These are phyloP conservation scores for Posidonia australis DNA, from an alignment of 106 monocot species.

Conservation along the genomic window DNA sequence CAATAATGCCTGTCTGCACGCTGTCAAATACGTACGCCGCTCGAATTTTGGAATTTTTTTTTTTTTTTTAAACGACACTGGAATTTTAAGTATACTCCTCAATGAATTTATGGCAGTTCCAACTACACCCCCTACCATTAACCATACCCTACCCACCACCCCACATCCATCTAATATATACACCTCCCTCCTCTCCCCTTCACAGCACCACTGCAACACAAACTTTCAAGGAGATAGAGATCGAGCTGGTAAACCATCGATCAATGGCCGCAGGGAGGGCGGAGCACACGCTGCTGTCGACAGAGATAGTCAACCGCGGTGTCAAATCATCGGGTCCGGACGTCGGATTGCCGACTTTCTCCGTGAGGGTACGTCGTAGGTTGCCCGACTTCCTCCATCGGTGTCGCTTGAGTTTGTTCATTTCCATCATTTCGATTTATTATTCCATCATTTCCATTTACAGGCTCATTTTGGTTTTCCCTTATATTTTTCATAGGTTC, in stretches of 20 bases:
- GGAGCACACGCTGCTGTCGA: slow-evolving; percentile 65
- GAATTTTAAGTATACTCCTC: neutral
- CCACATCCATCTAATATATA: neutral
- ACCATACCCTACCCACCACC: neutral
- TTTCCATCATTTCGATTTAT: no score
- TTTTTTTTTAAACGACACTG: neutral
- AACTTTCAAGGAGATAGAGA: no score
- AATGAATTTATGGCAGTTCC: neutral
- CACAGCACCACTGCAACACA: no score
- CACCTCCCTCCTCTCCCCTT: neutral
- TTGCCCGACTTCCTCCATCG: slow-evolving; percentile 93
- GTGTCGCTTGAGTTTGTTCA: slow-evolving; percentile 91
- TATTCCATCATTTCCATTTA: no score
- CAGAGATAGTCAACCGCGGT: slow-evolving; percentile 94
- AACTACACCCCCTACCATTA: slow-evolving; percentile 11
- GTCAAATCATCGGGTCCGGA: slow-evolving; percentile 71
- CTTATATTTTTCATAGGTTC: no score
- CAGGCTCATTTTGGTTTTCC: no score
- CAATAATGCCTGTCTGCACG: neutral
- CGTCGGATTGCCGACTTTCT: slow-evolving; percentile 80
- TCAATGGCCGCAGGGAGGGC: slow-evolving; percentile 18
- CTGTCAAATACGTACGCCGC: neutral
- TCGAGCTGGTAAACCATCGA: no score
- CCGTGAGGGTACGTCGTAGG: slow-evolving; percentile 66
- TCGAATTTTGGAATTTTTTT: neutral